Base-by-base conservation (phyloP, 306 rosid species). In the Urtica urens region DNA sequence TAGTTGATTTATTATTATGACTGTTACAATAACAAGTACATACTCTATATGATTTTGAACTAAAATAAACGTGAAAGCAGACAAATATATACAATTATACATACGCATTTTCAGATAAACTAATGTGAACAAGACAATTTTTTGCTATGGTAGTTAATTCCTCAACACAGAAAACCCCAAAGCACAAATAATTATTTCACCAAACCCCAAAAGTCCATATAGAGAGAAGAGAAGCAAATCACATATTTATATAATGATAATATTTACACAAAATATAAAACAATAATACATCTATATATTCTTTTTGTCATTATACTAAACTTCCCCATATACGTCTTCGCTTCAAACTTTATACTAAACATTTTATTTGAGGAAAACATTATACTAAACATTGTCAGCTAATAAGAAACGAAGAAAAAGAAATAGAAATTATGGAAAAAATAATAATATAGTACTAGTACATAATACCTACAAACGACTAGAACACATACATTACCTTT, bases 381-480 rank as follows among this genome's bases (percentile, higher is more conserved):
- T n/a, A n/a, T n/a, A n/a, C 60, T 80, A 74, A 74, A 77, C 93
- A 83, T 80, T 80, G 88, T 49, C 54, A 22, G 21, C 62, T 50
- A 64, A 44, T n/a, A 82, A 66, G 71, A 75, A 68, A 51, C 51
- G 46, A 46, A 52, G 40, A 46, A 18, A 48, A 29, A 18, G 42
- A 24, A 34, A 18, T 23, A 13, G 14, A 29, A 13, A 51, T 18
- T 62, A 43, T 59, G 23, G 18, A 16, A 40, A 12, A 39, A 53
- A 23, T 38, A 33, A 27, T 57, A 51, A 65, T 22, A 58, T 37
- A 45, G 42, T 23, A 51, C 37, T 15, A 35, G 33, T 28, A 28
- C 33, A 35, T 35, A n/a, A n/a, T n/a, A 35, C 40, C 17, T 23
- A 47, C 22, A 33, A n/a, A 49, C 39, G 40, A 52, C 37, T 46